phyloP scores from a whole-genome alignment of 352 stramenopile genomes.

The Phytophthora foliorum region DNA sequence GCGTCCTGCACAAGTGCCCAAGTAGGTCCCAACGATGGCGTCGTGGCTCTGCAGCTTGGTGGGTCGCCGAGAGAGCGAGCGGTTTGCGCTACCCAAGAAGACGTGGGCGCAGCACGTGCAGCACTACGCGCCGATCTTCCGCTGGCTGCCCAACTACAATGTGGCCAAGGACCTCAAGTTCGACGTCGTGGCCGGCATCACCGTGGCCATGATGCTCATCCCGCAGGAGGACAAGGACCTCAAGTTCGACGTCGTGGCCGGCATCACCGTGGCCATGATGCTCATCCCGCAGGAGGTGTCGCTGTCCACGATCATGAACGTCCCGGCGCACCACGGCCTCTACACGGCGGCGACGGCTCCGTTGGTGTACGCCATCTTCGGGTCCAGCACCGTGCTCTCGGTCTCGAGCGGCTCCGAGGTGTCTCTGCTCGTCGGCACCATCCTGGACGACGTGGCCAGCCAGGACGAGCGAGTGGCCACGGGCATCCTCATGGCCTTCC shows the following conservation, averaged over 20 bases:
- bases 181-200: conserved; percentile 61
- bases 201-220: conserved; percentile 90
- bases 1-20: conserved; percentile 14
- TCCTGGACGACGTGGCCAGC: conserved; percentile 55
- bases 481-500: conserved; percentile 68
- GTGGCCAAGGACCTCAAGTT: conserved; percentile 61
- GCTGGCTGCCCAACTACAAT: conserved; percentile 68
- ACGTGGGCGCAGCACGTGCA: conserved; percentile 31
- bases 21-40: conserved; percentile 22
- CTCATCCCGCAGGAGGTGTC: conserved; percentile 90
- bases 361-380: conserved; percentile 89
- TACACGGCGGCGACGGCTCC: conserved; percentile 90
- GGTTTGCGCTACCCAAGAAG: conserved; percentile 33
- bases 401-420: conserved; percentile 84
- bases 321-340: conserved; percentile 90
- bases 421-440: conserved; percentile 58
- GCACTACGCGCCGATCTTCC: conserved; percentile 54
- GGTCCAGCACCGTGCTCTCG: conserved; percentile 80
- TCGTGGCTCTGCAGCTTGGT: conserved; percentile 13
- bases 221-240: conserved; percentile 79
- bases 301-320: conserved; percentile 88
- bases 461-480: conserved; percentile 57
- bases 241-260: conserved; percentile 63
- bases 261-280: conserved; percentile 86
- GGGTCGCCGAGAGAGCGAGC: conserved; percentile 24